Conservation (phyloP, 2,329 filamentous ascomycete genomes). For the Epichloe amarillans region DNA sequence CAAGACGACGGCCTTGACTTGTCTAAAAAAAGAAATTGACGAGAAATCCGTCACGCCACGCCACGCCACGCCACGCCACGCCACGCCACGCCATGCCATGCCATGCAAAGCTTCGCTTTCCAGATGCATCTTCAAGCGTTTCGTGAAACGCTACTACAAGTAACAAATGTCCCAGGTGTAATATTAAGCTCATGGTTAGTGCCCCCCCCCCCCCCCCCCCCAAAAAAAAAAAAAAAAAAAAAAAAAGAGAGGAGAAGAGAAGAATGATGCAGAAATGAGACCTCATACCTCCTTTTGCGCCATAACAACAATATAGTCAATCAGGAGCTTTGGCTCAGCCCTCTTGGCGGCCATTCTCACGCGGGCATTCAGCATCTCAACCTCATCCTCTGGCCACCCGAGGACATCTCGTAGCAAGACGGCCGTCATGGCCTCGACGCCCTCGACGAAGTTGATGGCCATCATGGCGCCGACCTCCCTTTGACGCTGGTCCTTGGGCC, state of each 20-base stretch:
- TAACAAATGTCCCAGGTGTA: background rate
- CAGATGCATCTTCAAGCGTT: background rate
- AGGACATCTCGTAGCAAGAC: conserved; percentile 24
- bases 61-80: background rate
- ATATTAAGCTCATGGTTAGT: background rate
- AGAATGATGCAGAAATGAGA: background rate
- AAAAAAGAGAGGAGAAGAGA: background rate
- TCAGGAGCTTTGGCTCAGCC: conserved; percentile 16
- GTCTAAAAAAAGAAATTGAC: no score
- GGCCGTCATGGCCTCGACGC: conserved; percentile 25
- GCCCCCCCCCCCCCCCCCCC: no score
- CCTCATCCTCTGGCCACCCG: conserved; percentile 27
- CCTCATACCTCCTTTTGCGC: conserved; percentile 13
- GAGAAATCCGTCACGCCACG: background rate
- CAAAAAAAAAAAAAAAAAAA: background rate
- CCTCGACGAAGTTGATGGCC: conserved; percentile 23
- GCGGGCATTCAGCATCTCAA: conserved; percentile 23
- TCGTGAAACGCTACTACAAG: background rate
- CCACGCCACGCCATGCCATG: background rate
- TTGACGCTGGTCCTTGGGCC: conserved; percentile 26
- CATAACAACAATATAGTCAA: conserved; percentile 18
- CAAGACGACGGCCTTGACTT: background rate
- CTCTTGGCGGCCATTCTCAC: conserved; percentile 14
- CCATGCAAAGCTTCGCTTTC: background rate
- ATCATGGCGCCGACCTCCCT: conserved; percentile 26